Percentiles rank a stretch among this genome's conserved stretches.
phyloP scores from a whole-genome alignment of 305 asterid genomes.

The Solanum aculeatissimum region DNA sequence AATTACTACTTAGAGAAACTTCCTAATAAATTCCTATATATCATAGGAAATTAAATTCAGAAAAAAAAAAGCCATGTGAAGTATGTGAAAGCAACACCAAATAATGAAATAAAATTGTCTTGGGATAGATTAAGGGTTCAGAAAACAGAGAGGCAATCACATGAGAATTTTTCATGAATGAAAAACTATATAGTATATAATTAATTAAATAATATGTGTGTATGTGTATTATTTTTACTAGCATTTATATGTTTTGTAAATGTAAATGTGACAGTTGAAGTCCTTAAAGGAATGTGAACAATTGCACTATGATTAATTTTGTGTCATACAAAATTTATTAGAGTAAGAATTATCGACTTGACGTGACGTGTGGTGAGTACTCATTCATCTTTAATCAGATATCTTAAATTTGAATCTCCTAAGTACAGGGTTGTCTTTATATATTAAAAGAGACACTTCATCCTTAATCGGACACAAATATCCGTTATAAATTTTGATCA shows the following conservation, averaged over 20 bases:
- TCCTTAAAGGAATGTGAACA: background rate
- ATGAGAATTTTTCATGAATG: background rate
- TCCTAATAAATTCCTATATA: background rate
- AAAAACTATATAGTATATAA: background rate
- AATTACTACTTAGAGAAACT: background rate
- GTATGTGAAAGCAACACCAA: background rate
- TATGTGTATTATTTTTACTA: background rate
- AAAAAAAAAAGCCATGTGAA: background rate
- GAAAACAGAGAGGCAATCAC: constrained; percentile 2
- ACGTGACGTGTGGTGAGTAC: background rate
- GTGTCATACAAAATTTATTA: background rate
- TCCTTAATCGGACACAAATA: rapidly evolving
- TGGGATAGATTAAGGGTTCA: background rate
- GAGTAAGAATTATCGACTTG: background rate
- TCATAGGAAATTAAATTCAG: background rate
- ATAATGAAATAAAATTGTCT: background rate
- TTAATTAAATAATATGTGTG: background rate
- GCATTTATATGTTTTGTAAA: background rate
- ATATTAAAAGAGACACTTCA: background rate
- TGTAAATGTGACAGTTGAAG: background rate
- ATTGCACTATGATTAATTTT: background rate
- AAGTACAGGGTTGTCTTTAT: rapidly evolving
- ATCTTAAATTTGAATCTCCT: rapidly evolving
- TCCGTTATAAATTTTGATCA: background rate
- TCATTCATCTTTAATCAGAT: rapidly evolving